Percentiles rank a stretch among this genome's conserved stretches.
These are phyloP conservation scores for Crotalaria pallida DNA, from an alignment of 306 rosid genomes.

Conservation along the genomic window DNA sequence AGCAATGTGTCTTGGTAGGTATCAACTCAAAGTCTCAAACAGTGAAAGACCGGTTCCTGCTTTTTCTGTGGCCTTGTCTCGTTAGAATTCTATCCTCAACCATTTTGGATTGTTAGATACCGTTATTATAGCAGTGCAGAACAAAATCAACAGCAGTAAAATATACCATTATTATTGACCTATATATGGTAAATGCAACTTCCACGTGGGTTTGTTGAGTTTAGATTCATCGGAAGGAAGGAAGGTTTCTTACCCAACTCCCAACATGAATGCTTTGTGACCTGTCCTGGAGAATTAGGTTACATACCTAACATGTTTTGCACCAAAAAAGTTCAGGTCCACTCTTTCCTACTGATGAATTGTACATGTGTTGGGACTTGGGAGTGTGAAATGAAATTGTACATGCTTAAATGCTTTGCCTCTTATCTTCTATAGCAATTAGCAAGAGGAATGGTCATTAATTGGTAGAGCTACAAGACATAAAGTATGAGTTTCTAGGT, in stretches of 20 bases:
- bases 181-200: neutral
- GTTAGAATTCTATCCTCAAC: neutral
- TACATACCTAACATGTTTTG: neutral
- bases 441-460: too few relatives aligned
- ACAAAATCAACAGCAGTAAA: too few relatives aligned
- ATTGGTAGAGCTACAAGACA: too few relatives aligned
- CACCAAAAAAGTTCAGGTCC: neutral
- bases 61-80: slow-evolving; percentile 13
- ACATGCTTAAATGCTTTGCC: neutral
- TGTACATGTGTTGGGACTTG: neutral
- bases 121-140: too few relatives aligned
- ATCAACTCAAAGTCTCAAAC: neutral
- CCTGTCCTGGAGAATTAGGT: neutral
- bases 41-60: neutral
- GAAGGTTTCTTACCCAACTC: neutral
- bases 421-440: neutral
- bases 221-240: neutral
- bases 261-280: neutral
- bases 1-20: neutral
- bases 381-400: neutral
- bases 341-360: neutral
- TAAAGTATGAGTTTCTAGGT: too few relatives aligned
- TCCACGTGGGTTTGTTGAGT: neutral
- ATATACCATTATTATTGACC: neutral
- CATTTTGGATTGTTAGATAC: neutral